These are phyloP conservation scores for Acanthochlamys bracteata DNA, from an alignment of 106 monocot species.

Conservation along the genomic window DNA sequence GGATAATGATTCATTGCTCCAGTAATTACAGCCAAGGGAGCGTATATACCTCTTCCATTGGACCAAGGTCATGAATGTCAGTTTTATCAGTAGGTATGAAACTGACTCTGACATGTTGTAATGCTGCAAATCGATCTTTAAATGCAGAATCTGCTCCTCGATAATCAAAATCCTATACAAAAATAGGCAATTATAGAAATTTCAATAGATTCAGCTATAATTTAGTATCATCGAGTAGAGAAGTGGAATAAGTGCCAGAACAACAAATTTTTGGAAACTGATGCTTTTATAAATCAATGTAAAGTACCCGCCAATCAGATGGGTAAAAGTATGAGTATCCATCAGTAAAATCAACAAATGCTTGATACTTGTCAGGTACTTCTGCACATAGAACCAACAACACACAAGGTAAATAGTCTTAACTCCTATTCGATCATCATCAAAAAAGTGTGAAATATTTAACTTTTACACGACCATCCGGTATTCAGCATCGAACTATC, in stretches of 20 bases:
- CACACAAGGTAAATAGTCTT: too few relatives aligned
- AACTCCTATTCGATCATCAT: too few relatives aligned
- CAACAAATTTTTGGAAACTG: too few relatives aligned
- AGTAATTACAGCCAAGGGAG: too few relatives aligned
- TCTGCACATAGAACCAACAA: constrained; percentile 28
- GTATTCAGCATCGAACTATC: too few relatives aligned
- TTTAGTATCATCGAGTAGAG: neutral
- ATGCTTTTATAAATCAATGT: too few relatives aligned
- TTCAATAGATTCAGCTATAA: neutral
- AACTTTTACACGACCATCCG: too few relatives aligned
- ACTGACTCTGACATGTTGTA: constrained; percentile 76
- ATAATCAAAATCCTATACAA: constrained; percentile 69
- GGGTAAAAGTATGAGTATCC: constrained; percentile 89
- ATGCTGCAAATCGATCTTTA: constrained; percentile 67
- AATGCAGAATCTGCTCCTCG: constrained; percentile 84
- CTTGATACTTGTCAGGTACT: constrained; percentile 51
- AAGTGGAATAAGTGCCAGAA: too few relatives aligned
- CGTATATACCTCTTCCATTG: constrained; percentile 77
- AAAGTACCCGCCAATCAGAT: constrained; percentile 81
- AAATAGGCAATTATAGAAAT: neutral
- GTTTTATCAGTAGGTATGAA: constrained; percentile 79
- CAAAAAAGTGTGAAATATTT: too few relatives aligned
- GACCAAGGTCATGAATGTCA: constrained; percentile 70
- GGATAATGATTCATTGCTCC: too few relatives aligned
- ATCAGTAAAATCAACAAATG: constrained; percentile 73